Evolutionary conservation across 306 rosid genomes (phyloP).

Genomic region (Luffa acutangula): DNA sequence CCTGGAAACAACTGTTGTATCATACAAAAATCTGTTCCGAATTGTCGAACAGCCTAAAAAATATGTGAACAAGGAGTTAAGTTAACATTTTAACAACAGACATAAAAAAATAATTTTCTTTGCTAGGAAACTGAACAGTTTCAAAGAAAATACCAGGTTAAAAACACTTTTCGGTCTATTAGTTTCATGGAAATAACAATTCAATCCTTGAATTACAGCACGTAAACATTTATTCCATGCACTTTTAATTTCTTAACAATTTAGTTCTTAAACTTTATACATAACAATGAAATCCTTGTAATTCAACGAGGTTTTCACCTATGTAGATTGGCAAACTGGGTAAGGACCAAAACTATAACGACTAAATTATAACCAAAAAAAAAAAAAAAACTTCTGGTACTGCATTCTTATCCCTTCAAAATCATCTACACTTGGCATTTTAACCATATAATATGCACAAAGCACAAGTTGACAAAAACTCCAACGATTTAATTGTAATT

Average conservation of each 20-base stretch:
- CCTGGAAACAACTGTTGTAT: conserved; percentile 62
- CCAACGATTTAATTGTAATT: not conserved
- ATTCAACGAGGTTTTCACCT: no score
- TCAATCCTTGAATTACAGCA: no score
- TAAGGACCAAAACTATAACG: no score
- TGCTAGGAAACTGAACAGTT: not conserved
- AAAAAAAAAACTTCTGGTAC: not conserved
- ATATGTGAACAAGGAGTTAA: not conserved
- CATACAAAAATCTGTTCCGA: conserved; percentile 70
- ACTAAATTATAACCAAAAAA: no score
- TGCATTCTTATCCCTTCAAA: not conserved
- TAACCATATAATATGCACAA: not conserved
- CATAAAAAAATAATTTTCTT: not conserved
- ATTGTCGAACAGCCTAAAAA: conserved; percentile 53
- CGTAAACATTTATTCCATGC: no score
- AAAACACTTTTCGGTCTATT: no score
- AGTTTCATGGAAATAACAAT: no score
- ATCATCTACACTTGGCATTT: not conserved
- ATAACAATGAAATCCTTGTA: no score
- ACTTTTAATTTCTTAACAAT: no score
- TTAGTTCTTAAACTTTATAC: no score
- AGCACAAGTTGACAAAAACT: not conserved
- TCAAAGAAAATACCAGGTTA: no score
- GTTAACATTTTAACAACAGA: not conserved
- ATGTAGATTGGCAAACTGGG: no score